A percentile compares a stretch with the other conserved stretches of the same genome.
phyloP scores from a whole-genome alignment of 1,284 basidiomycete species.

The Flammula alnicola region DNA sequence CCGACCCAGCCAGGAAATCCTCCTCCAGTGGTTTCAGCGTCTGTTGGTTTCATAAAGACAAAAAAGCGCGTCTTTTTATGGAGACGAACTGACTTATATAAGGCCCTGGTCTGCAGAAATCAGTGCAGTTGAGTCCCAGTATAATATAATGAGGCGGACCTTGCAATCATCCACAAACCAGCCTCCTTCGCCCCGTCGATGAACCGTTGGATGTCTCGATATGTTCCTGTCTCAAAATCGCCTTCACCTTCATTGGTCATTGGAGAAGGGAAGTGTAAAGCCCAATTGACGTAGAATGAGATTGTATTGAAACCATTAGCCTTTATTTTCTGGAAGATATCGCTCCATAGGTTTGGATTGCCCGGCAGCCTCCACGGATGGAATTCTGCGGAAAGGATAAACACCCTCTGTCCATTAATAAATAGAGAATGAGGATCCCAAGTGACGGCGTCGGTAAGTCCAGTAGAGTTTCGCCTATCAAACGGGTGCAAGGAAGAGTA shows the following conservation, averaged over 20 bases:
- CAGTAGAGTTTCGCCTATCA: slow-evolving; percentile 41
- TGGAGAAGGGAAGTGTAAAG: slow-evolving; percentile 50
- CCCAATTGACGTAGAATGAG: slow-evolving; percentile 57
- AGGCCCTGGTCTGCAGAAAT: slow-evolving; percentile 46
- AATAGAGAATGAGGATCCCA: slow-evolving; percentile 59
- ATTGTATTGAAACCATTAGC: slow-evolving; percentile 65
- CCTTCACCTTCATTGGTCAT: slow-evolving; percentile 50
- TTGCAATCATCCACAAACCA: slow-evolving; percentile 59
- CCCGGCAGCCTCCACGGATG: slow-evolving; percentile 54
- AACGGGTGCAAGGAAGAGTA: slow-evolving; percentile 5
- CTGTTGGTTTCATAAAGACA: slow-evolving; percentile 27
- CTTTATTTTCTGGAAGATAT: slow-evolving; percentile 62
- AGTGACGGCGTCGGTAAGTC: slow-evolving; percentile 51
- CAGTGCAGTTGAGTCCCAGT: neutral
- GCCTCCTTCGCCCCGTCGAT: slow-evolving; percentile 54
- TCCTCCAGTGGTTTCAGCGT: slow-evolving; percentile 60
- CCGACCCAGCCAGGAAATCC: slow-evolving; percentile 61
- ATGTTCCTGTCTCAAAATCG: slow-evolving; percentile 51
- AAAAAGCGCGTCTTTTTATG: too few relatives aligned
- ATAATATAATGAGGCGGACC: slow-evolving; percentile 29
- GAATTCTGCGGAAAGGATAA: slow-evolving; percentile 54
- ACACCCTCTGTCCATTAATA: slow-evolving; percentile 52
- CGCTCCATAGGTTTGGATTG: slow-evolving; percentile 55
- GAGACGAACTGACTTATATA: slow-evolving; percentile 46
- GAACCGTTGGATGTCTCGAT: slow-evolving; percentile 56